phyloP scores from a whole-genome alignment of 1,284 basidiomycete species.

The Schizophyllum commune region DNA sequence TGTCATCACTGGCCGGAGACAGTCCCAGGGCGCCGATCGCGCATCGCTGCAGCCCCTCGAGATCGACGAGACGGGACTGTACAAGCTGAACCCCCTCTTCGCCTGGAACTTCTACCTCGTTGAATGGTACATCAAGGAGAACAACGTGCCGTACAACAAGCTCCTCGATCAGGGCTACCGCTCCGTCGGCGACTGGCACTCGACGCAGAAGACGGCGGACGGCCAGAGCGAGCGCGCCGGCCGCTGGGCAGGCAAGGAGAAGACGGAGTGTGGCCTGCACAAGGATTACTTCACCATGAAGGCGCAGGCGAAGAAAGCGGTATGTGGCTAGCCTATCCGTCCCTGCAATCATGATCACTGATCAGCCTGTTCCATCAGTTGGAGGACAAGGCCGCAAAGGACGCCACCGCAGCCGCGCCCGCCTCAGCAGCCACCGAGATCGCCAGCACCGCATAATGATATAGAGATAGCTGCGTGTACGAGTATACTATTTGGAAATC shows the following conservation, averaged over 20 bases:
- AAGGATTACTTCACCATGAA: constrained; percentile 77
- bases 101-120: constrained; percentile 86
- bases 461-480: neutral
- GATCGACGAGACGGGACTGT: constrained; percentile 83
- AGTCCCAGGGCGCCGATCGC: constrained; percentile 88
- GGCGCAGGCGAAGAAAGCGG: constrained; percentile 31
- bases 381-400: neutral
- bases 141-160: constrained; percentile 86
- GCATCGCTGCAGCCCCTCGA: constrained; percentile 82
- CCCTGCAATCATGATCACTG: neutral
- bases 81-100: constrained; percentile 95
- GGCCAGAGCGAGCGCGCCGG: constrained; percentile 84
- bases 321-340: neutral
- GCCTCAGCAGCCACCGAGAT: neutral
- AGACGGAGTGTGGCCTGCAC: constrained; percentile 96
- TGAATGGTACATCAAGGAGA: constrained; percentile 77
- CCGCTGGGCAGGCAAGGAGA: constrained; percentile 86
- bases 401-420: neutral
- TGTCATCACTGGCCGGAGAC: constrained; percentile 90
- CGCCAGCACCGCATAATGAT: neutral
- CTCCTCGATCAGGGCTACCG: constrained; percentile 89
- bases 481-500: neutral
- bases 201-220: constrained; percentile 67
- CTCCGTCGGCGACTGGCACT: constrained; percentile 97
- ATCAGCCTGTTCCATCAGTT: neutral